Conservation (phyloP, 257 asterid species). For the Salvia splendens region DNA sequence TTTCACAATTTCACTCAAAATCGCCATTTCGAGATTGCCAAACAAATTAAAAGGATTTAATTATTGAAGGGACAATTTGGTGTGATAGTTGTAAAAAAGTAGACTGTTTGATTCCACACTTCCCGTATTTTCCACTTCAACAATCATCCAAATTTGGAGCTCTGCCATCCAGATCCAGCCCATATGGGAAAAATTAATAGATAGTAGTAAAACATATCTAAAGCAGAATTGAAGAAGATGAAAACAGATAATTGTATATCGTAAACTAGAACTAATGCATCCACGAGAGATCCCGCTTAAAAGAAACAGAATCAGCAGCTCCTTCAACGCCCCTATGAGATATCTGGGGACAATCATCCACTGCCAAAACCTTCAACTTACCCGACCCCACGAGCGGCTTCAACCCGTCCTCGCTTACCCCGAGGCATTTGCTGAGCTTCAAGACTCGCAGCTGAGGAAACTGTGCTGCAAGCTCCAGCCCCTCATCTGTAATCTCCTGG, state of each 20-base stretch:
- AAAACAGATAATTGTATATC: not conserved
- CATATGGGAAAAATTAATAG: no score
- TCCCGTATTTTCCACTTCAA: no score
- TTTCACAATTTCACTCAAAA: no score
- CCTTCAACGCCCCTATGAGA: conserved; percentile 71
- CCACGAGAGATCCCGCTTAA: conserved; percentile 81
- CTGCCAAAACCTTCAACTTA: conserved; percentile 54
- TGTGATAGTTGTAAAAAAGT: no score
- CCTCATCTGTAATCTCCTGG: conserved; percentile 85
- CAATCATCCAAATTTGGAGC: no score
- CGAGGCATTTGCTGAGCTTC: conserved; percentile 67
- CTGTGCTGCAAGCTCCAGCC: conserved; percentile 56
- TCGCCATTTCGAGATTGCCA: no score
- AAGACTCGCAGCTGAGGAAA: conserved; percentile 51
- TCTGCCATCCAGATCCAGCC: no score
- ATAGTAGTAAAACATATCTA: not conserved
- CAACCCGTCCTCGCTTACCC: conserved; percentile 71
- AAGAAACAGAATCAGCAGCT: conserved; percentile 55
- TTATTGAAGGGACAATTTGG: no score
- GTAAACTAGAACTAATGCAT: conserved; percentile 46
- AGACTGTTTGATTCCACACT: no score
- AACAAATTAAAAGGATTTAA: no score
- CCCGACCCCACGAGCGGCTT: conserved; percentile 54
- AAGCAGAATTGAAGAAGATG: not conserved
- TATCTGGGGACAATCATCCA: conserved; percentile 80